phyloP scores from a whole-genome alignment of 495 filamentous ascomycete species.

The Xylona heveae region DNA sequence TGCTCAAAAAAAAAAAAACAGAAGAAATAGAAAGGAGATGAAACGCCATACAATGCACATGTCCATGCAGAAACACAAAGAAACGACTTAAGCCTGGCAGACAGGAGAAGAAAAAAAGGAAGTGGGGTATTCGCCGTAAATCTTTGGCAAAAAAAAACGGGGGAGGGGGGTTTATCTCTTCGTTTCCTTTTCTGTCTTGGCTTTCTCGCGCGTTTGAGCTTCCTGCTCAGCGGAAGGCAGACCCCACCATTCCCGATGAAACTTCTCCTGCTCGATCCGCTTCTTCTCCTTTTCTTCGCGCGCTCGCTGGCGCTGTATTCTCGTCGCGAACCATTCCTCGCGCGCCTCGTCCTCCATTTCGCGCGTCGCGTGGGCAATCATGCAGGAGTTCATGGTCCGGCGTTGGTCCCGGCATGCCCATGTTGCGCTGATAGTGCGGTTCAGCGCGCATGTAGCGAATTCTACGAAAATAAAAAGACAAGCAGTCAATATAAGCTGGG shows the following conservation, averaged over 20 bases:
- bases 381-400: constrained; percentile 79
- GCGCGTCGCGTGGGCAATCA: constrained; percentile 65
- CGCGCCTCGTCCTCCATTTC: constrained; percentile 73
- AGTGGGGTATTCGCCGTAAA: too few relatives aligned
- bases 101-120: too few relatives aligned
- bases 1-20: too few relatives aligned
- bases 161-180: too few relatives aligned
- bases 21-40: too few relatives aligned
- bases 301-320: constrained; percentile 32
- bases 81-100: too few relatives aligned
- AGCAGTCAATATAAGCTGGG: not conserved
- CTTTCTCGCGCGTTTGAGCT: too few relatives aligned
- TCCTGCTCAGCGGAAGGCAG: constrained; percentile 15
- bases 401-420: constrained; percentile 66
- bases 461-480: constrained; percentile 26
- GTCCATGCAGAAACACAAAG: too few relatives aligned
- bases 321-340: constrained; percentile 76
- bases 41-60: too few relatives aligned
- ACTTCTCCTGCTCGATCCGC: constrained; percentile 36
- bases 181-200: too few relatives aligned
- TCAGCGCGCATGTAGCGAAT: constrained; percentile 74
- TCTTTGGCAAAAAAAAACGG: too few relatives aligned
- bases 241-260: constrained; percentile 38
- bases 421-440: constrained; percentile 64
- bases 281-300: constrained; percentile 81